Base-by-base conservation (phyloP, 2,329 filamentous ascomycete species). In the Diatrype stigma region DNA sequence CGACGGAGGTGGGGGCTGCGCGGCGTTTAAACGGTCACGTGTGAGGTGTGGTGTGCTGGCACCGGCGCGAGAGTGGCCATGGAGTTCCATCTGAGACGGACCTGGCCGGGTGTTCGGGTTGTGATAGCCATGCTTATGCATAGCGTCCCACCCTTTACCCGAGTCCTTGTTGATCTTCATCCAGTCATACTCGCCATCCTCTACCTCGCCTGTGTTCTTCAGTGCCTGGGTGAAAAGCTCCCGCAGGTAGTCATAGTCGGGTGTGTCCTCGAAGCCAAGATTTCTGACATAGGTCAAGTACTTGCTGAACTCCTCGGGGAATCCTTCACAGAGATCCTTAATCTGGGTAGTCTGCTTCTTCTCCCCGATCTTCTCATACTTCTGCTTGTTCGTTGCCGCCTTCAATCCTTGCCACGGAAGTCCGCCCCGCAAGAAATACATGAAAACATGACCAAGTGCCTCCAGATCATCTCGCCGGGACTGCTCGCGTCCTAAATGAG, bases 321-420 rank as follows among this genome's bases (percentile, higher is more conserved):
- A 97, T 47, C 90, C 88, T 62, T 96, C 92, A 69, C 93, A 97
- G 16, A 99, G 83, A 64, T 99, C 94, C 76, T 96, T 96, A 75
- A 99, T 95, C 5, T 84, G 83, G 21, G 94, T 97, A 0, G 93
- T 96, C 76, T 97, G 94, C 79, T 99, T 99, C 87, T 99, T 97
- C 79, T 99, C 93, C 44, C 94, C 94, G 72, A 99, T 99, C 81
- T 97, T 97, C 76, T 99, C 94, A 70, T 99, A 99, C 76, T 99
- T 99, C 70, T 99, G 94, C 83, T 99, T 87, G 71, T 87, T 87
- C 45, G 85, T 87, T 28, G 84, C 85, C 68, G 85, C 84, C 74
- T 88, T 88, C 56, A 89, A 74, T 10, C 84, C 85, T 67, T 89
- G 84, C 85, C 85, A 89, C 34, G 85, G 85, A 49, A 88, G 75